These are phyloP conservation scores for Ophiosphaerella narmari DNA, from an alignment of 2,329 filamentous ascomycete genomes.

Conservation along the genomic window DNA sequence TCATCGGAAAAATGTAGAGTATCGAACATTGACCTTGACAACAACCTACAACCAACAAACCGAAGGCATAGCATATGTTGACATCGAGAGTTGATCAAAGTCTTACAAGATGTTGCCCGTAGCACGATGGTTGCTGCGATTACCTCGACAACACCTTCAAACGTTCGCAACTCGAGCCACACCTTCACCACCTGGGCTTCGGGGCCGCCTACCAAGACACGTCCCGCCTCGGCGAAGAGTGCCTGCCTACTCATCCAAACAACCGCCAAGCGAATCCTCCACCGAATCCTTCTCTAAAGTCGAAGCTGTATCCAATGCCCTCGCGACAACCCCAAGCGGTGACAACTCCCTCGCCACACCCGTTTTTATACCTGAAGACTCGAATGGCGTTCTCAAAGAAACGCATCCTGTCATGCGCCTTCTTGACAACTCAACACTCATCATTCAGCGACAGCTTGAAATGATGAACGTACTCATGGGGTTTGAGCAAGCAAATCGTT, in stretches of 20 bases:
- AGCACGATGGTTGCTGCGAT: slow-evolving; percentile 33
- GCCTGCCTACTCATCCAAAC: slow-evolving; percentile 15
- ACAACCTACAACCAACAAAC: neutral
- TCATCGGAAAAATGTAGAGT: neutral
- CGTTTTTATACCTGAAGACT: slow-evolving; percentile 65
- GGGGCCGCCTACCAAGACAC: slow-evolving; percentile 27
- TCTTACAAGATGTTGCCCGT: slow-evolving; percentile 27
- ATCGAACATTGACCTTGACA: neutral
- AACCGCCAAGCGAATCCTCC: slow-evolving; percentile 15
- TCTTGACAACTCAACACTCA: slow-evolving; percentile 64
- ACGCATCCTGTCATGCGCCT: slow-evolving; percentile 63
- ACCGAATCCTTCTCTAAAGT: slow-evolving; percentile 38
- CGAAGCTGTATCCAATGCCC: slow-evolving; percentile 51
- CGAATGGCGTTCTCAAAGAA: slow-evolving; percentile 61
- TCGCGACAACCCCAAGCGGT: slow-evolving; percentile 48
- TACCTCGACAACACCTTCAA: slow-evolving; percentile 29
- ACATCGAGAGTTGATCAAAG: neutral
- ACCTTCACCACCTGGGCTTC: slow-evolving; percentile 23
- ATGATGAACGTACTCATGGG: slow-evolving; percentile 69
- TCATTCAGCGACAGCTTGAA: slow-evolving; percentile 67
- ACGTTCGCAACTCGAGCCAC: slow-evolving; percentile 28
- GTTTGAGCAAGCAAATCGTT: slow-evolving; percentile 70
- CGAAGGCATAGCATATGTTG: neutral
- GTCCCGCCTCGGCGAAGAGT: slow-evolving; percentile 15
- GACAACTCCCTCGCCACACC: slow-evolving; percentile 61